Evolutionary conservation across 129 eudicot genomes (phyloP), one percentile per base, ranked within the genome.

Genomic region (Lactuca sativa): DNA sequence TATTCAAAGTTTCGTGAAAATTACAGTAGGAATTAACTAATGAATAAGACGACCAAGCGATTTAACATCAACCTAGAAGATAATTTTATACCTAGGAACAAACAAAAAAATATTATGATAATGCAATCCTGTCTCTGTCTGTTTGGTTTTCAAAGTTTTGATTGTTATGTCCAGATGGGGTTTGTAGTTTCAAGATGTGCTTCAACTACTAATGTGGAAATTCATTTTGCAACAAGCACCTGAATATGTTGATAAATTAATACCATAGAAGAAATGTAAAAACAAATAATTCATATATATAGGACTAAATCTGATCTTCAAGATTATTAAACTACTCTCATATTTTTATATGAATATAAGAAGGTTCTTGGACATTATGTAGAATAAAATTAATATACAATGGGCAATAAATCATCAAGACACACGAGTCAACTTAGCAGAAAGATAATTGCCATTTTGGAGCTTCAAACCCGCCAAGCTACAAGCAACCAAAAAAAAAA

Each of bases 21-120:
- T 66, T 58, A 59, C 21, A 15, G 67, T 59, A 56, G 73, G 73
- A 57, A 74, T 74, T 57, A 58, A 66, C 41, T 66, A 66, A 33
- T 66, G 41, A 48, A 33, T 34, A 31, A 51, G 40, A 59, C 54
- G 44, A n/a, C 56, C 37, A 69, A 58, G 64, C 5, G 31, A 71
- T 36, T 56, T 56, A 34, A 75, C 66, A 73, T 75, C 67, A 66
- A 66, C 66, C 16, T 56, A 37, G 6, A 47, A 65, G 41, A 65
- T 44, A 25, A 36, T 36, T 21, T 4, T 47, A 10, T 58, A 69
- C 55, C 52, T 15, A 18, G 13, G 52, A 37, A 69, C 36, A 55
- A 40, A 55, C 3, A 14, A 64, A 40, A 54, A 73, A 9, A 47
- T 10, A 41, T 53, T 69, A 44, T 70, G 40, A 64, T 74, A 3